A percentile compares a stretch with the other conserved stretches of the same genome.
Evolutionary conservation across 305 asterid genomes (phyloP).

Genomic region (Ajuga reptans): DNA sequence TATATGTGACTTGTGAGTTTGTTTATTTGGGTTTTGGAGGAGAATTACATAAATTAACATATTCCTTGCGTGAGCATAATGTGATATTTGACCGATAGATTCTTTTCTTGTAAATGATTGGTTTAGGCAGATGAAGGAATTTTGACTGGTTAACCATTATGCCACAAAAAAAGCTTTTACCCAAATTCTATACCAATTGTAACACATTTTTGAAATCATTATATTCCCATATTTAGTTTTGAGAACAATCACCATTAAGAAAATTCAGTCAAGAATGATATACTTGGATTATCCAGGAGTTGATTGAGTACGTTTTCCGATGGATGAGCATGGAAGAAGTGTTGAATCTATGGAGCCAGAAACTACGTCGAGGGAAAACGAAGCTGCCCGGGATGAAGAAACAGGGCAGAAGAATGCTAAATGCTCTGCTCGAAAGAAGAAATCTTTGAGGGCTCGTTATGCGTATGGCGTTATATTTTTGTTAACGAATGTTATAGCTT

Average conservation of each 20-base stretch:
- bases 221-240: neutral
- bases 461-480: slow-evolving; percentile 60
- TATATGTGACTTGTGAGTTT: neutral
- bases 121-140: slow-evolving; percentile 29
- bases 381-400: slow-evolving; percentile 23
- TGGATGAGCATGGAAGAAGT: slow-evolving; percentile 33
- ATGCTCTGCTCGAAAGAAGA: slow-evolving; percentile 41
- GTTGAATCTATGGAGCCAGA: slow-evolving; percentile 28
- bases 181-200: slow-evolving; percentile 1
- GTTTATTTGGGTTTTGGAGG: neutral
- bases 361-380: slow-evolving; percentile 23
- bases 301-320: slow-evolving; percentile 14
- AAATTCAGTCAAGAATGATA: slow-evolving; percentile 12
- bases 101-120: slow-evolving; percentile 35
- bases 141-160: slow-evolving; percentile 21
- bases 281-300: slow-evolving; percentile 10
- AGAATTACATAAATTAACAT: slow-evolving; percentile 3
- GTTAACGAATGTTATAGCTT: slow-evolving; percentile 63
- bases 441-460: slow-evolving; percentile 57
- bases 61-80: slow-evolving; percentile 36
- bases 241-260: slow-evolving; percentile 12
- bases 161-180: slow-evolving; percentile 12
- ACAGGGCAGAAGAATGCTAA: slow-evolving; percentile 27
- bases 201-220: neutral
- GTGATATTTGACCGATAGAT: slow-evolving; percentile 20